These are phyloP conservation scores for Nemania sp. DNA, from an alignment of 2,329 filamentous ascomycete genomes.

Conservation along the genomic window DNA sequence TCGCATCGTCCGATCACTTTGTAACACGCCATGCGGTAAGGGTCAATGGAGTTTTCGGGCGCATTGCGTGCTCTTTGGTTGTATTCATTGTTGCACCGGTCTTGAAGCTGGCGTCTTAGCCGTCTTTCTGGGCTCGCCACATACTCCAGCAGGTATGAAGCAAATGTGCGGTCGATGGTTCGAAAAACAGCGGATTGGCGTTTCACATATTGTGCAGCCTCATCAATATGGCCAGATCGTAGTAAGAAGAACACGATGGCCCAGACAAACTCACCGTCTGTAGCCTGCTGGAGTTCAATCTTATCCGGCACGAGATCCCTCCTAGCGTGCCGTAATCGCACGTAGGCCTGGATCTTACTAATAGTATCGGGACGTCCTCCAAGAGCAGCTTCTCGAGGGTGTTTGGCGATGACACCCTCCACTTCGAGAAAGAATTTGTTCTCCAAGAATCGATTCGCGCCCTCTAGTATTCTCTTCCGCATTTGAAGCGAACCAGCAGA, in stretches of 20 bases:
- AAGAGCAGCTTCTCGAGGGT: slow-evolving; percentile 84
- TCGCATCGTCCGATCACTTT: slow-evolving; percentile 89
- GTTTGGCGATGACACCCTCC: slow-evolving; percentile 75
- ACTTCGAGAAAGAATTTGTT: slow-evolving; percentile 78
- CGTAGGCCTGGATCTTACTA: slow-evolving; percentile 91
- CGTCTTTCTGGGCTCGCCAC: slow-evolving; percentile 75
- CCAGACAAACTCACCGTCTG: slow-evolving; percentile 87
- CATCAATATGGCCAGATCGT: slow-evolving; percentile 78
- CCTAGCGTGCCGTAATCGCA: slow-evolving; percentile 75
- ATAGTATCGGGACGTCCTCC: slow-evolving; percentile 86
- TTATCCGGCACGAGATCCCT: slow-evolving; percentile 86
- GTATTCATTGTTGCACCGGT: slow-evolving; percentile 88
- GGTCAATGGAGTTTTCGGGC: slow-evolving; percentile 85
- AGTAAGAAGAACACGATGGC: slow-evolving; percentile 91
- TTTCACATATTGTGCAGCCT: slow-evolving; percentile 85
- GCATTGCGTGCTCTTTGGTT: slow-evolving; percentile 82
- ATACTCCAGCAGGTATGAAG: slow-evolving; percentile 84
- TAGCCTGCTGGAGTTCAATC: slow-evolving; percentile 71
- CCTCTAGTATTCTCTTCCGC: slow-evolving; percentile 77
- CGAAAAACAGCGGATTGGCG: slow-evolving; percentile 79
- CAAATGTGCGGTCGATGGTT: slow-evolving; percentile 87
- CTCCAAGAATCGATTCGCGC: slow-evolving; percentile 80
- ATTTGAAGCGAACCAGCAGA: slow-evolving; percentile 67
- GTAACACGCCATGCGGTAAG: slow-evolving; percentile 96
- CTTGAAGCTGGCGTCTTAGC: slow-evolving; percentile 77